Percentiles rank a stretch among this genome's conserved stretches.
Evolutionary conservation across 164 flowering plant species (phyloP).

Genomic region (Cinnamomum chago): DNA sequence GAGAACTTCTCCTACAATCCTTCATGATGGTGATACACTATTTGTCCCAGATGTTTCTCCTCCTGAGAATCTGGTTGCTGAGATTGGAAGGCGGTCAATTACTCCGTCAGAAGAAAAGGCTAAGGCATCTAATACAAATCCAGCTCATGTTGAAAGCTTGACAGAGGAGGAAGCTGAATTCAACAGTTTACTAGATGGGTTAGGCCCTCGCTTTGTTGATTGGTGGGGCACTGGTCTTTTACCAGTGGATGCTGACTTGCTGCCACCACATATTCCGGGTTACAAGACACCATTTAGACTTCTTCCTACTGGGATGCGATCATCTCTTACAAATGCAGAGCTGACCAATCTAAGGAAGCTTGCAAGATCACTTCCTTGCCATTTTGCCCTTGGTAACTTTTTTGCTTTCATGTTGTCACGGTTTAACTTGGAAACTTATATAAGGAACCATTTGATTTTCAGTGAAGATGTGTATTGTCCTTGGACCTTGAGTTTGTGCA

Average conservation of each 20-base stretch:
- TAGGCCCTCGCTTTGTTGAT: slow-evolving; percentile 95
- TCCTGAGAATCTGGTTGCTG: slow-evolving; percentile 16
- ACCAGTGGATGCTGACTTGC: slow-evolving; percentile 95
- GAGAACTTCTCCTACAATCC: neutral
- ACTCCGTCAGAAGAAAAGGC: slow-evolving; percentile 25
- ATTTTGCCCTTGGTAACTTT: slow-evolving; percentile 90
- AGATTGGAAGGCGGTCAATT: slow-evolving; percentile 12
- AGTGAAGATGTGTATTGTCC: neutral
- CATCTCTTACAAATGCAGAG: slow-evolving; percentile 82
- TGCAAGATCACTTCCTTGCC: slow-evolving; percentile 88
- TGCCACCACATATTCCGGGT: slow-evolving; percentile 78
- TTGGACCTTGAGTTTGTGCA: neutral
- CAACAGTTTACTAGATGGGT: slow-evolving; percentile 67
- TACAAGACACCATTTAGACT: slow-evolving; percentile 89
- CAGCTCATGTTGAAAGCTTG: slow-evolving; percentile 31
- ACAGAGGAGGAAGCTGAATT: slow-evolving; percentile 76
- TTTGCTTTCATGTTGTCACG: neutral
- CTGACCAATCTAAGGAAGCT: slow-evolving; percentile 77
- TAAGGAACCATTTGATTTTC: no score
- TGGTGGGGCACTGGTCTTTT: slow-evolving; percentile 99
- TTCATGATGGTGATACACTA: slow-evolving; percentile 26
- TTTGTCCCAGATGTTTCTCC: slow-evolving; percentile 73
- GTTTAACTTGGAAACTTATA: neutral
- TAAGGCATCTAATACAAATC: slow-evolving; percentile 16
- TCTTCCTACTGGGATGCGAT: slow-evolving; percentile 88